These are phyloP conservation scores for Geotrichum aggregatum DNA, from an alignment of 1,139 yeast species.

Conservation along the genomic window DNA sequence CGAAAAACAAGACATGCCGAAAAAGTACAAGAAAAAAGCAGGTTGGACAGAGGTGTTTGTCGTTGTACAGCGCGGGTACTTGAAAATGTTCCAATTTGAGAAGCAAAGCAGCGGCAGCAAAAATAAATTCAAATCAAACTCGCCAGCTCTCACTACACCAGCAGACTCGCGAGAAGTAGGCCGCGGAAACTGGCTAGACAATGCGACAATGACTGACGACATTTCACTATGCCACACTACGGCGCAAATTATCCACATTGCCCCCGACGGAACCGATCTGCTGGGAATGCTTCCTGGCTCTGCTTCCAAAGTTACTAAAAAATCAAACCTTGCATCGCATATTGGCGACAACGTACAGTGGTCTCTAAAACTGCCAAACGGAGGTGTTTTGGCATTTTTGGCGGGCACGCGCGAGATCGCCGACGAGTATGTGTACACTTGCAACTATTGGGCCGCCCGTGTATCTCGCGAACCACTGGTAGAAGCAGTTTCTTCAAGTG, in stretches of 20 bases:
- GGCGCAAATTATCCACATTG: slow-evolving; percentile 31
- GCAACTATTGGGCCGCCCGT: slow-evolving; percentile 89
- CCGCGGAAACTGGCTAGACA: slow-evolving; percentile 62
- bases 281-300: slow-evolving; percentile 17
- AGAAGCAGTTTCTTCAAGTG: slow-evolving; percentile 64
- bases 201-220: slow-evolving; percentile 35
- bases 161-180: slow-evolving; percentile 40
- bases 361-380: slow-evolving; percentile 39
- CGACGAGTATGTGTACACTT: slow-evolving; percentile 64
- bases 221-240: slow-evolving; percentile 36
- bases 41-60: slow-evolving; percentile 35
- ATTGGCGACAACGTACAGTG: slow-evolving; percentile 32
- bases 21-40: slow-evolving; percentile 25
- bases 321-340: slow-evolving; percentile 4
- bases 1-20: slow-evolving; percentile 21
- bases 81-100: slow-evolving; percentile 36
- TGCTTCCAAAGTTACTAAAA: slow-evolving; percentile 8
- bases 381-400: slow-evolving; percentile 35
- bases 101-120: slow-evolving; percentile 1
- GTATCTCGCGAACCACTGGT: slow-evolving; percentile 69
- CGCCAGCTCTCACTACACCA: neutral
- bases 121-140: neutral
- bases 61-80: slow-evolving; percentile 36
- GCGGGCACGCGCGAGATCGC: slow-evolving; percentile 70
- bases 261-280: slow-evolving; percentile 17